phyloP scores from a whole-genome alignment of 495 filamentous ascomycete genomes.

The Penicillium robsamsonii region DNA sequence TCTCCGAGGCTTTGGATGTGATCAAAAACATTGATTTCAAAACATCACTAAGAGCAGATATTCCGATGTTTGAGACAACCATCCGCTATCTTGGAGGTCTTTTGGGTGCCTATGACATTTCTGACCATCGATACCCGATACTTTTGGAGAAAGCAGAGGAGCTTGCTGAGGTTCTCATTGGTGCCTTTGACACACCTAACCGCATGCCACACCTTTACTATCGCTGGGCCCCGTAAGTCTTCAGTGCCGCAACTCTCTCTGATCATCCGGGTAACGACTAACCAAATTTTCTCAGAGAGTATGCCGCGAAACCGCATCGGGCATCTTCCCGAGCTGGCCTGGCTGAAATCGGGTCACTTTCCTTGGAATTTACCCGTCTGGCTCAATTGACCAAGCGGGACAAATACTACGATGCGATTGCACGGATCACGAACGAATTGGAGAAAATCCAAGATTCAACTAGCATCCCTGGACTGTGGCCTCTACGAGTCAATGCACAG shows the following conservation, averaged over 20 bases:
- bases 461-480: conserved; percentile 80
- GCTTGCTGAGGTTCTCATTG: conserved; percentile 84
- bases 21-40: conserved; percentile 89
- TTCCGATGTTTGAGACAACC: conserved; percentile 82
- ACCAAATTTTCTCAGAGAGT: conserved; percentile 38
- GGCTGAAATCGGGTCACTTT: conserved; percentile 85
- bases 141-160: conserved; percentile 86
- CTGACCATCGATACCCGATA: conserved; percentile 61
- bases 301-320: conserved; percentile 61
- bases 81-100: conserved; percentile 86
- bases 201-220: conserved; percentile 90
- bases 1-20: conserved; percentile 76
- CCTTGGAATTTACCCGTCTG: conserved; percentile 92
- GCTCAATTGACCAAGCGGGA: conserved; percentile 84
- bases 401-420: conserved; percentile 93
- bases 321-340: conserved; percentile 63
- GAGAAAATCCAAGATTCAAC: conserved; percentile 76
- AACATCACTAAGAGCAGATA: conserved; percentile 59
- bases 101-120: conserved; percentile 78
- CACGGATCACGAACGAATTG: conserved; percentile 84
- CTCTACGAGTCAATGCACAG: conserved; percentile 73
- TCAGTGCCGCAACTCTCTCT: neutral
- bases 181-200: conserved; percentile 94
- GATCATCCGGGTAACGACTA: neutral
- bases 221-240: conserved; percentile 70